These are phyloP conservation scores for Cytauxzoon felis DNA, from an alignment of 169 alveolate genomes.

Conservation along the genomic window DNA sequence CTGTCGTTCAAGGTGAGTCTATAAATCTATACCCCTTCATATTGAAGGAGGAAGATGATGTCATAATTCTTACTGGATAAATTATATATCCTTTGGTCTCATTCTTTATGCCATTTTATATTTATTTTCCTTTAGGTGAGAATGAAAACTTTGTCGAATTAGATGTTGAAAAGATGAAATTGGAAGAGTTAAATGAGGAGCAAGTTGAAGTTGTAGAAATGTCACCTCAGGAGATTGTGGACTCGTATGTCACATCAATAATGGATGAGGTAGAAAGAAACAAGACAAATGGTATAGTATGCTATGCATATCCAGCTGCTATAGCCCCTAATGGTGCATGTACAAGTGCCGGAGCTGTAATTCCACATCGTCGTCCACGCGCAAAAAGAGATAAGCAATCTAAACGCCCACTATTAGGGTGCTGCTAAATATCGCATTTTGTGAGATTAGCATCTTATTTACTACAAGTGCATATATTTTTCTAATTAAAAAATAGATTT, in stretches of 20 bases:
- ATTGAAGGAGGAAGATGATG: too few species aligned
- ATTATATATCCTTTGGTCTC: too few species aligned
- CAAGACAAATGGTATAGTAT: slow-evolving; percentile 67
- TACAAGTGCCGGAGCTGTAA: slow-evolving; percentile 82
- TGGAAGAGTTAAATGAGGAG: too few species aligned
- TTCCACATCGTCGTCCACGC: slow-evolving; percentile 71
- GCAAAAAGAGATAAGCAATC: neutral
- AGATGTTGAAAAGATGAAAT: too few species aligned
- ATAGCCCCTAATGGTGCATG: slow-evolving; percentile 80
- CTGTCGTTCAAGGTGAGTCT: too few species aligned
- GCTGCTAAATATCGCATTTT: slow-evolving; percentile 13
- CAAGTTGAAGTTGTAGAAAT: neutral
- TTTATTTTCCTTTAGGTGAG: too few species aligned
- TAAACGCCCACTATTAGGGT: slow-evolving; percentile 26
- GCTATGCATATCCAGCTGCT: slow-evolving; percentile 81
- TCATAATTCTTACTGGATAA: too few species aligned
- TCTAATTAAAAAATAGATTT: too few species aligned
- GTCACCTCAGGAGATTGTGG: slow-evolving; percentile 39
- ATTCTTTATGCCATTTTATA: too few species aligned
- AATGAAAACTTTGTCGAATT: too few species aligned
- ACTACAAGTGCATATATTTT: too few species aligned
- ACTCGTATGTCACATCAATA: slow-evolving; percentile 48
- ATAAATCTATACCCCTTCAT: too few species aligned
- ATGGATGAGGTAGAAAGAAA: slow-evolving; percentile 53
- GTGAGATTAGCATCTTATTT: neutral